Evolutionary conservation across 805 yeast genomes (phyloP).

Genomic region (Yamadazyma tumulicola): DNA sequence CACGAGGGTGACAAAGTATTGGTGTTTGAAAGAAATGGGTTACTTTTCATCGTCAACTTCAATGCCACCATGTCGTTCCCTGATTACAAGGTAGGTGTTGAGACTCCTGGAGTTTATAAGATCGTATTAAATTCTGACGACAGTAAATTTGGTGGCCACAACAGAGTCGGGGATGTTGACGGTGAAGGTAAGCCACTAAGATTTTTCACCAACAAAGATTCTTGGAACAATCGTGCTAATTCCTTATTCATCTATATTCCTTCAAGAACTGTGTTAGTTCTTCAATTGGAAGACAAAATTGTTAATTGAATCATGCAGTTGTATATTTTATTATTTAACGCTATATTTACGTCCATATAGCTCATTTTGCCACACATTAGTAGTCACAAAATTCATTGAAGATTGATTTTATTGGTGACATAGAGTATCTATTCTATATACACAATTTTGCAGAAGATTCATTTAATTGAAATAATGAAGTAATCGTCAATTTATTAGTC

Average conservation of each 20-base stretch:
- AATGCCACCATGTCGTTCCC: slow-evolving; percentile 79
- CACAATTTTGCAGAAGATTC: no score
- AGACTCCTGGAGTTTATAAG: slow-evolving; percentile 69
- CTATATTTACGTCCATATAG: no score
- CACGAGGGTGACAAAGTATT: slow-evolving; percentile 86
- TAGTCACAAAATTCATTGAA: no score
- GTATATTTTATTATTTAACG: no score
- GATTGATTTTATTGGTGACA: no score
- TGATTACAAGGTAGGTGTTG: slow-evolving; percentile 90
- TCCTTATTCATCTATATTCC: slow-evolving; percentile 80
- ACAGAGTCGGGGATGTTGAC: slow-evolving; percentile 51
- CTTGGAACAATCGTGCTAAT: slow-evolving; percentile 79
- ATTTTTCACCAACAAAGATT: slow-evolving; percentile 67
- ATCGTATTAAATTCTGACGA: slow-evolving; percentile 75
- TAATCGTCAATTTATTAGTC: no score
- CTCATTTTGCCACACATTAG: no score
- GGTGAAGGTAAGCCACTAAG: slow-evolving; percentile 36
- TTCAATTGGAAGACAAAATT: slow-evolving; percentile 30
- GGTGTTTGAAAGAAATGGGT: slow-evolving; percentile 83
- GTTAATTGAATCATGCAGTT: not conserved
- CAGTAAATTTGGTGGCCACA: slow-evolving; percentile 75
- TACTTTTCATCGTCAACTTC: slow-evolving; percentile 84
- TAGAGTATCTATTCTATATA: no score
- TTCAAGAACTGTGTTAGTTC: slow-evolving; percentile 51
- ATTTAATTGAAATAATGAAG: no score